Evolutionary conservation across 345 rosid genomes (phyloP), one percentile per base, ranked within the genome.

Genomic region (Moricandia arvensis): DNA sequence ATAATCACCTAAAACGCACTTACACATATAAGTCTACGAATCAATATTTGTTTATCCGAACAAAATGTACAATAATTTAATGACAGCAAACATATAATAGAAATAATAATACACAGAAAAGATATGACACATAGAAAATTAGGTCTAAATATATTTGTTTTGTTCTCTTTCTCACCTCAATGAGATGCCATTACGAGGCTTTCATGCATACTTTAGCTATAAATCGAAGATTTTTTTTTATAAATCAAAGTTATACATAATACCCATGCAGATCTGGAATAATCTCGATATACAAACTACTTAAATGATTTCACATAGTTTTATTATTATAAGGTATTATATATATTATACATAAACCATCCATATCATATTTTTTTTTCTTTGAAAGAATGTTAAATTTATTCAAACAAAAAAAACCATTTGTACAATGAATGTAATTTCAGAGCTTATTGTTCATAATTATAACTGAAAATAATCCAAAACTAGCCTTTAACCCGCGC

Each of bases 1-100:
- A 55, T 41, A 63, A 18, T 70, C 71, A 76, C 75, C 80, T 54
- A 69, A 38, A 69, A 63, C 71, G 65, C 80, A 76, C 75, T 76
- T 27, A 58, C 62, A 27, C 35, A 58, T 11, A 58, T 57, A 58
- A 58, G 62, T 58, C 33, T 58, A 27, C 62, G 62, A 58, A 58
- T 58, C 33, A 58, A 58, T 45, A 45, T 45, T 45, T 58, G 12
- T 21, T 21, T 8, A 49, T 49, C 10, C n/a, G n/a, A 55, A 55
- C 29, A 55, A n/a, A n/a, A 21, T n/a, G n/a, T n/a, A n/a, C n/a
- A n/a, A n/a, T n/a, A n/a, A n/a, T n/a, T n/a, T n/a, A n/a, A n/a
- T n/a, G n/a, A n/a, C n/a, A n/a, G n/a, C 30, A 9, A 55, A 55
- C 12, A 55, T 10, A 55, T 4, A n/a, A n/a, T n/a, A n/a, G n/a